phyloP scores from a whole-genome alignment of 306 rosid species.

The Prunus fruticosa region DNA sequence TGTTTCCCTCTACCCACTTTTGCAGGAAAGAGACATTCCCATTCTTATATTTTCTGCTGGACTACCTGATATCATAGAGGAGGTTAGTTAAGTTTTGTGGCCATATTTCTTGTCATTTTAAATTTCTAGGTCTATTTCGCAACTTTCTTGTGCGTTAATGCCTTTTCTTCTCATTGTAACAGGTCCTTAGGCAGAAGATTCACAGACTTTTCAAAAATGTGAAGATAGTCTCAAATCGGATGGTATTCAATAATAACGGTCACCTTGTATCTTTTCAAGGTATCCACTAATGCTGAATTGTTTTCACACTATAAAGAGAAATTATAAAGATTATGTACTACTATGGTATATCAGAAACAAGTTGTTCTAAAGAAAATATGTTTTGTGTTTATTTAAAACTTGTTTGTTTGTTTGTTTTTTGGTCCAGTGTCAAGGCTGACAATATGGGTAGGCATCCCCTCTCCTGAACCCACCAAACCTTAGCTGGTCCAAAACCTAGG shows the following conservation, averaged over 20 bases:
- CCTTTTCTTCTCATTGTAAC: conserved; percentile 22
- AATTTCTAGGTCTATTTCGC: conserved; percentile 2
- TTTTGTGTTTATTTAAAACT: background rate
- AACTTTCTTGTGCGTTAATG: conserved; percentile 12
- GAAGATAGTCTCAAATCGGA: conserved; percentile 77
- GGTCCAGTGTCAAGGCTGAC: background rate
- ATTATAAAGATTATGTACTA: background rate
- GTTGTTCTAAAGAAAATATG: background rate
- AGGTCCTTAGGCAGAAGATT: conserved; percentile 89
- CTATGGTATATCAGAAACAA: background rate
- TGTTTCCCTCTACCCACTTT: conserved; percentile 9
- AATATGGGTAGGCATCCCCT: background rate
- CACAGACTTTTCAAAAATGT: conserved; percentile 74
- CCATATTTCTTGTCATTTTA: conserved; percentile 13
- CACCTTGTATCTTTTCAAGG: conserved; percentile 77
- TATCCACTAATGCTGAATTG: conserved; percentile 20
- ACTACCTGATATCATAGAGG: conserved; percentile 91
- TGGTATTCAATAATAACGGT: conserved; percentile 68
- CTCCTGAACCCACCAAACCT: background rate
- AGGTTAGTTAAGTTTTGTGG: conserved; percentile 47
- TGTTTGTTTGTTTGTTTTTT: background rate
- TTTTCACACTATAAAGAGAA: background rate
- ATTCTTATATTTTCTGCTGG: conserved; percentile 94
- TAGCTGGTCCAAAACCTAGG: background rate
- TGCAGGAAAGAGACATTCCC: conserved; percentile 81